Conservation (phyloP, 441 rosid species). For the Populus hybrid region DNA sequence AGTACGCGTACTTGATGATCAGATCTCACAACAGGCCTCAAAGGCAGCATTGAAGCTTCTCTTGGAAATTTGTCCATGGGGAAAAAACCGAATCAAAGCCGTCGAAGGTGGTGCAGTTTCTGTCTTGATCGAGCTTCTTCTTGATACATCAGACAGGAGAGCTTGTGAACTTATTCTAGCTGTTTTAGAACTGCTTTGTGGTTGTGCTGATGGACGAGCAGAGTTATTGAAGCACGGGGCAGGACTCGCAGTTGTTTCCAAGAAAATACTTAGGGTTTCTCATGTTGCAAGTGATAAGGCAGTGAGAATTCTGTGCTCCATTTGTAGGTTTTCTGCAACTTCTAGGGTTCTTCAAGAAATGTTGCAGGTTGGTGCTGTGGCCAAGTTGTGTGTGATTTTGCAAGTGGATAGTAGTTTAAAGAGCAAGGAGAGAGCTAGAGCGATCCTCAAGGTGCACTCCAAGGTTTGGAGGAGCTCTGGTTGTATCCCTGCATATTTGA, state of each 20-base stretch:
- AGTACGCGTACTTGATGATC: slow-evolving; percentile 31
- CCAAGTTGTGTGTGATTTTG: slow-evolving; percentile 47
- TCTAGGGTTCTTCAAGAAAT: slow-evolving; percentile 47
- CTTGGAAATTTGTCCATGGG: slow-evolving; percentile 49
- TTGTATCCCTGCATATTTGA: slow-evolving; percentile 42
- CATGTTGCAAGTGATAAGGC: slow-evolving; percentile 40
- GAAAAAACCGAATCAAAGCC: slow-evolving; percentile 53
- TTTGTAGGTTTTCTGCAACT: slow-evolving; percentile 36
- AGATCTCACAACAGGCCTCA: slow-evolving; percentile 38
- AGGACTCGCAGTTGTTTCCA: slow-evolving; percentile 48
- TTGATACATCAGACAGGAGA: slow-evolving; percentile 33
- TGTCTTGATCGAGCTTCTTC: slow-evolving; percentile 37
- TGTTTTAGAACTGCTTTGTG: slow-evolving; percentile 38
- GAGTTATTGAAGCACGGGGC: slow-evolving; percentile 49
- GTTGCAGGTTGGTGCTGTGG: slow-evolving; percentile 50
- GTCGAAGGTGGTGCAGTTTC: slow-evolving; percentile 41
- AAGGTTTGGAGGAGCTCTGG: slow-evolving; percentile 45
- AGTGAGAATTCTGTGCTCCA: slow-evolving; percentile 39
- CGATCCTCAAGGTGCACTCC: slow-evolving; percentile 43
- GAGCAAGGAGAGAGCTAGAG: slow-evolving; percentile 43
- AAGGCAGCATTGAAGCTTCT: slow-evolving; percentile 48
- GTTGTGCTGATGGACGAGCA: slow-evolving; percentile 54
- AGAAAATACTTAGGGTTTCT: slow-evolving; percentile 55
- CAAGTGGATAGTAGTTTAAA: slow-evolving; percentile 33
- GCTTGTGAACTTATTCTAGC: slow-evolving; percentile 33